Evolutionary conservation across 2,329 filamentous ascomycete species (phyloP).

Genomic region (Trichoderma koningiopsis): DNA sequence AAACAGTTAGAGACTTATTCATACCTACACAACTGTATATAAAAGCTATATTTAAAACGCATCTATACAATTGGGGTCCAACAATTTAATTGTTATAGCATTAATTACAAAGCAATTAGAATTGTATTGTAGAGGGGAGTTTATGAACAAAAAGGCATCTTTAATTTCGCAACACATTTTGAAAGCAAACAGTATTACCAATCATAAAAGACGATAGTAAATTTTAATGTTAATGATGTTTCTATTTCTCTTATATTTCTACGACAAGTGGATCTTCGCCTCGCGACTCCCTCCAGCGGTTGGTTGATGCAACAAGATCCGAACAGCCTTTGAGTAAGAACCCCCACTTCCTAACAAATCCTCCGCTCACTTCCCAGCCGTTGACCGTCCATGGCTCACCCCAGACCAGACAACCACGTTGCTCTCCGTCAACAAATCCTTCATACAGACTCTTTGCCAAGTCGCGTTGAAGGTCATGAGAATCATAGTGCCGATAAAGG

Average conservation of each 20-base stretch:
- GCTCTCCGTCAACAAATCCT: conserved; percentile 4
- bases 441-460: conserved; percentile 7
- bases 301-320: not conserved
- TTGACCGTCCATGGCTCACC: conserved; percentile 7
- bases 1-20: too few relatives aligned
- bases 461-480: conserved; percentile 8
- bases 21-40: too few relatives aligned
- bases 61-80: too few relatives aligned
- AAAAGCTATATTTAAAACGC: too few relatives aligned
- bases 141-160: too few relatives aligned
- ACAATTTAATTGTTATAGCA: too few relatives aligned
- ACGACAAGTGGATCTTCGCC: not conserved
- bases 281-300: not conserved
- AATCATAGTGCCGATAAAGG: not conserved
- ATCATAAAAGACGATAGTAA: too few relatives aligned
- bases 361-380: conserved; percentile 4
- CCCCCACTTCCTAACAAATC: conserved; percentile 1
- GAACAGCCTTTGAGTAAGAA: conserved; percentile 4
- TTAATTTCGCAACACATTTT: too few relatives aligned
- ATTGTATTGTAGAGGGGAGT: too few relatives aligned
- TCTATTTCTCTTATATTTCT: not conserved
- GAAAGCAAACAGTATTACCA: too few relatives aligned
- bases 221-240: not conserved
- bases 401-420: conserved; percentile 2
- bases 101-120: too few relatives aligned